Base-by-base conservation (phyloP, 306 rosid genomes). In the Acacia crassicarpa region DNA sequence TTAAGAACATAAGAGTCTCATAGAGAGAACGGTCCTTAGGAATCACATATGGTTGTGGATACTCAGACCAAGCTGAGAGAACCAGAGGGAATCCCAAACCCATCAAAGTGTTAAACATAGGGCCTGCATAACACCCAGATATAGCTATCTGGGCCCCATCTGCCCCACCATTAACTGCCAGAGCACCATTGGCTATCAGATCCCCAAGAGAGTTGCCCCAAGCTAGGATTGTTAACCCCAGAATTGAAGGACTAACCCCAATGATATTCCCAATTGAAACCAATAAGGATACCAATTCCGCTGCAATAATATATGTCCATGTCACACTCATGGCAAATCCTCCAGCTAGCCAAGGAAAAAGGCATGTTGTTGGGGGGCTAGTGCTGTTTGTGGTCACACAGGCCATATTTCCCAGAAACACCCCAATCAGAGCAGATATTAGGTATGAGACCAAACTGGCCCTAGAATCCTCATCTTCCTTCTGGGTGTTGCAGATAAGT, bases 91-190 rank as follows among this genome's bases (percentile, higher is more conserved):
- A 20, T 0, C 94, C 94, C 17, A 91, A 74, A 9, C 94, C 94
- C 43, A 91, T 81, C 84, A 91, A 44, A 1, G 84, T 85, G 53
- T 89, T 91, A 51, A 91, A 91, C 84, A 91, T 68, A 27, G 91
- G 94, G 1, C 94, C 94, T 0, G 94, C 94, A 19, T 89, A 91
- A 74, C 92, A 91, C 2, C 90, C 94, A 0, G 94, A 72, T 0
- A 91, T 65, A 0, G 94, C 94, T 1, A 89, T 84, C 11, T 91
- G 94, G 32, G 83, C 83, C 27, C 94, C 94, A 62, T 89, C 90
- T 43, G 78, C 65, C 40, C 94, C 94, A 33, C 94, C 92, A 25
- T 84, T 84, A 53, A 84, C 5, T 2, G 94, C 90, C 91, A 91
- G 59, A 8, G 90, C 80, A 23, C 79, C 72, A 75, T 91, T 89